phyloP scores from a whole-genome alignment of 2,329 filamentous ascomycete species.

The Biscogniauxia mediterranea region DNA sequence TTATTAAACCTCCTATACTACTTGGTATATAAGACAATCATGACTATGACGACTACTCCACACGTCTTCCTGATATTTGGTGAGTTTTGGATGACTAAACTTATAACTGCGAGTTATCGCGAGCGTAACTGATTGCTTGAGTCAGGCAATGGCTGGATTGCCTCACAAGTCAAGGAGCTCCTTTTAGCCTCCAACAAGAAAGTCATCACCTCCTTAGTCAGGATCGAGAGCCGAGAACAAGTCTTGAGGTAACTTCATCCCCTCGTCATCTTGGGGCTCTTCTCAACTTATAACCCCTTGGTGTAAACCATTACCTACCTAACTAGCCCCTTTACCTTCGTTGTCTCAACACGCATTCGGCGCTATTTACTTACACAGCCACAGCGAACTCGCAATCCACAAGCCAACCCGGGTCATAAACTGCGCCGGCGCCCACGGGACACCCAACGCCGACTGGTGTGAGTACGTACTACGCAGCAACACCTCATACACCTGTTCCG shows the following conservation, averaged over 20 bases:
- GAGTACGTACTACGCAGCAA: background rate
- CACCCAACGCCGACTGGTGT: slow-evolving; percentile 15
- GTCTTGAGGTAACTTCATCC: slow-evolving; percentile 4
- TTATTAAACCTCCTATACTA: too few relatives aligned
- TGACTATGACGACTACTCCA: background rate
- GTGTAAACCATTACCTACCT: background rate
- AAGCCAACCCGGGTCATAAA: slow-evolving; percentile 12
- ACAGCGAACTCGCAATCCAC: slow-evolving; percentile 5
- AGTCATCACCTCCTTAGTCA: slow-evolving; percentile 4
- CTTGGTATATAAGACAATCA: too few relatives aligned
- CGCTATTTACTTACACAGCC: background rate
- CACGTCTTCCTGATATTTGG: slow-evolving; percentile 6
- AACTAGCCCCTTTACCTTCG: background rate
- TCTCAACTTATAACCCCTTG: background rate
- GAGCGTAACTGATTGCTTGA: background rate
- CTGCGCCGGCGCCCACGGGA: slow-evolving; percentile 11
- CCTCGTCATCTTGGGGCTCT: background rate
- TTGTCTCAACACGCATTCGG: background rate
- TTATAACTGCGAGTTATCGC: background rate
- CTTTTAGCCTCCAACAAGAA: slow-evolving; percentile 3
- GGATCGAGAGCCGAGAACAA: slow-evolving; percentile 9
- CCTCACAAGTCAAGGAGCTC: slow-evolving; percentile 5
- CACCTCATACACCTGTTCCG: too few relatives aligned
- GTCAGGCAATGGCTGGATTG: slow-evolving; percentile 9
- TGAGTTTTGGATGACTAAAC: background rate